Evolutionary conservation across 495 filamentous ascomycete species (phyloP).

Genomic region (Jackrogersella minutella): DNA sequence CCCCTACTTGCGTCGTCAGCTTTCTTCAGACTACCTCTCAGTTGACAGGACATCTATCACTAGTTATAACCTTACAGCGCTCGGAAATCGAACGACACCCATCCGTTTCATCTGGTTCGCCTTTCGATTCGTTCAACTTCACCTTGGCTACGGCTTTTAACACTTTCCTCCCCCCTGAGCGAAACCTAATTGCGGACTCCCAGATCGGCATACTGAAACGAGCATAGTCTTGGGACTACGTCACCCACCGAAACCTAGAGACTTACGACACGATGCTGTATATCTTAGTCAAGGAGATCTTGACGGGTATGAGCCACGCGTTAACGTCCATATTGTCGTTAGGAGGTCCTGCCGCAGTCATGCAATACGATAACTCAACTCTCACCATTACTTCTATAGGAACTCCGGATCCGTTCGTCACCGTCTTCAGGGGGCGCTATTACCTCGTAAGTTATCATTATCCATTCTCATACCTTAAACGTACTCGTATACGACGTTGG

Average conservation of each 20-base stretch:
- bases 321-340: constrained; percentile 30
- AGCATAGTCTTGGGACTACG: constrained; percentile 20
- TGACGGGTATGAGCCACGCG: constrained; percentile 33
- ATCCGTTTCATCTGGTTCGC: neutral
- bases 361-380: constrained; percentile 44
- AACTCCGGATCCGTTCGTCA: constrained; percentile 45
- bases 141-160: constrained; percentile 11
- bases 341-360: constrained; percentile 27
- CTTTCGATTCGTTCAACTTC: neutral
- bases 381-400: constrained; percentile 42
- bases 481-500: no score
- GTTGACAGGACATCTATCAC: constrained; percentile 1
- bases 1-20: constrained; percentile 11
- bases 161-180: neutral
- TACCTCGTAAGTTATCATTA: constrained; percentile 34
- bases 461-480: no score
- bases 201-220: constrained; percentile 34
- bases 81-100: neutral
- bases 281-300: constrained; percentile 34
- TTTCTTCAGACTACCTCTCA: neutral
- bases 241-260: constrained; percentile 18
- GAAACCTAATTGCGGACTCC: constrained; percentile 30
- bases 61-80: constrained; percentile 26
- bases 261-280: constrained; percentile 18
- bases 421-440: constrained; percentile 35